Conservation (phyloP, 139 green algal species). For the Tetradesmus obliquus region DNA sequence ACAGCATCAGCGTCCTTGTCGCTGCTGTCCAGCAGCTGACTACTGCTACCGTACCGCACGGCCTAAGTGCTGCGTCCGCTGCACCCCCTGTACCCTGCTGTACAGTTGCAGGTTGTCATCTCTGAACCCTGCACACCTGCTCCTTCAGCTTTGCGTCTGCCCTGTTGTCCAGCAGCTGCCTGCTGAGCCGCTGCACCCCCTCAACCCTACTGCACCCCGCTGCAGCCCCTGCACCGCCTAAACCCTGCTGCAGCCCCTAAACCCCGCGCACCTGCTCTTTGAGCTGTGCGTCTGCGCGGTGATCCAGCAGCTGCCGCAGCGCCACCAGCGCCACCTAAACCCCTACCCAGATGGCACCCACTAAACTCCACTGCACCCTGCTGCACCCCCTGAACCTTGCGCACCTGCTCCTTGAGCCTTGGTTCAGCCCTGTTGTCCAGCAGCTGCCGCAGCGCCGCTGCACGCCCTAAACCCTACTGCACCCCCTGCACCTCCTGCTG, state of each 20-base stretch:
- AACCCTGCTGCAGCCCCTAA: neutral
- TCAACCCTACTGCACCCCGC: neutral
- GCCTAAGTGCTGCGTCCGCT: too few species aligned
- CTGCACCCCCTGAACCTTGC: neutral
- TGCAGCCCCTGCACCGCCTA: neutral
- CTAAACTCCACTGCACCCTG: neutral
- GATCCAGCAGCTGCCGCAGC: constrained; percentile 65
- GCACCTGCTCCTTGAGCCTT: constrained; percentile 85
- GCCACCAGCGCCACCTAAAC: constrained; percentile 69
- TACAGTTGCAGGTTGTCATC: neutral
- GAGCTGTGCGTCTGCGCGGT: constrained; percentile 77
- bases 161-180: constrained; percentile 60
- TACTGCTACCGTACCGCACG: too few species aligned
- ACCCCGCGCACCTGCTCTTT: constrained; percentile 70
- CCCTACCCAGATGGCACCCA: too few species aligned
- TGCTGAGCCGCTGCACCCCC: too few species aligned
- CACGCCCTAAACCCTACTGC: neutral
- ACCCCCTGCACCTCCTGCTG: neutral
- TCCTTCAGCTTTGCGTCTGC: constrained; percentile 81
- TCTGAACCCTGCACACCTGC: constrained; percentile 60
- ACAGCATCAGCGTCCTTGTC: too few species aligned
- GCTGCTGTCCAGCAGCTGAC: too few species aligned
- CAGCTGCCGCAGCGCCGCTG: constrained; percentile 66
- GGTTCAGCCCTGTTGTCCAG: constrained; percentile 63
- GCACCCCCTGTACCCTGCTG: neutral